phyloP scores from a whole-genome alignment of 345 rosid genomes.

The Salix udensis region DNA sequence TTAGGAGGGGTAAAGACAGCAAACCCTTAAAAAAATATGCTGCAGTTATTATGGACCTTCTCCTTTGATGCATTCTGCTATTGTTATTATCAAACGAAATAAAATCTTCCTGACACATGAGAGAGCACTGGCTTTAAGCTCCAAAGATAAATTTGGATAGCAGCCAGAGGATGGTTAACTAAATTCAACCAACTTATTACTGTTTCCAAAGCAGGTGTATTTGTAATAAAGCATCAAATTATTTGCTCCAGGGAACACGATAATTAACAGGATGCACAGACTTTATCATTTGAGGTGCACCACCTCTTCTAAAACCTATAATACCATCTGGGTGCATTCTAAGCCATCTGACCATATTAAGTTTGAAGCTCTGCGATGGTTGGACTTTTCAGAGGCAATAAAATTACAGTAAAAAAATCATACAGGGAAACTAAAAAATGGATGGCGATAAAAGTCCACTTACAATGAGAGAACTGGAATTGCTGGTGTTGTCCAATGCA shows the following conservation, averaged over 20 bases:
- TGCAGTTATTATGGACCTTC: neutral
- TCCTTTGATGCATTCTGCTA: neutral
- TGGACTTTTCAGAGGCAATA: neutral
- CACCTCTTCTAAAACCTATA: neutral
- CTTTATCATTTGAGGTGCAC: neutral
- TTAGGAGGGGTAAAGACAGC: neutral
- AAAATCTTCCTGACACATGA: neutral
- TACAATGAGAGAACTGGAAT: conserved; percentile 96
- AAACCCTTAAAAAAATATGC: neutral
- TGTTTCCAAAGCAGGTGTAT: neutral
- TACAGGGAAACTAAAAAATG: neutral
- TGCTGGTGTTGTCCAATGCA: conserved; percentile 59
- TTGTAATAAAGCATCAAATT: neutral
- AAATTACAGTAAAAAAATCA: neutral
- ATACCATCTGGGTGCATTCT: neutral
- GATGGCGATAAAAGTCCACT: conserved; percentile 35
- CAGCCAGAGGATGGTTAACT: neutral
- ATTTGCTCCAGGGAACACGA: neutral
- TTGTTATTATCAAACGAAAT: neutral
- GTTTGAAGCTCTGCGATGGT: neutral
- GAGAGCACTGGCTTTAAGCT: neutral
- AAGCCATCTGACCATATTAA: neutral
- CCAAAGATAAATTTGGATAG: neutral
- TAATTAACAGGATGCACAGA: neutral
- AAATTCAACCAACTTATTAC: neutral